Evolutionary conservation across 768 basidiomycete genomes (phyloP), one percentile per base, ranked within the genome.

Genomic region (Russula lepida): DNA sequence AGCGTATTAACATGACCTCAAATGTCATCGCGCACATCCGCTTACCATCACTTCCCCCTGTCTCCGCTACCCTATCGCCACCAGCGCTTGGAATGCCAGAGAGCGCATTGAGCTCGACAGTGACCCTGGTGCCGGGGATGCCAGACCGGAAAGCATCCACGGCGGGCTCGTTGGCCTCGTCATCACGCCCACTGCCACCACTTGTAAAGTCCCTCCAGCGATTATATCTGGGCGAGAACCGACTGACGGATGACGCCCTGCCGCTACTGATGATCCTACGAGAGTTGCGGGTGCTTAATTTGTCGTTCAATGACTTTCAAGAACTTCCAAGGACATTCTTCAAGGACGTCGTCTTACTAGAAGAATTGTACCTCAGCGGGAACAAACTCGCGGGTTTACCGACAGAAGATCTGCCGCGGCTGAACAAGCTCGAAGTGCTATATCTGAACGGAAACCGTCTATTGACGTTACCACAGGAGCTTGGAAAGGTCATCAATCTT

Each of bases 371-470:
- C 70, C 78, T 98, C 3, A 92, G 91, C 66, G 95, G 95, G n/a
- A 98, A 98, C 76, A 89, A 90, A 72, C 75, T 99, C 67, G 88
- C 90, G 8, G 88, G 83, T 63, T 77, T 98, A 32, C 95, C 95
- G 5, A 86, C 88, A 12, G 95, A 98, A 71, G 92, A 97, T 69
- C 72, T 99, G 47, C 84, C 85, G 50, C 77, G 79, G 62, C 73
- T 97, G 66, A 82, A 77, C 56, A 80, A 78, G 62, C 73, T 99
- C 53, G 77, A 81, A 43, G 81, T 89, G 44, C 74, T 99, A 15
- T 97, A 89, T 72, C 71, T 98, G 67, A 98, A 98, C 66, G 95
- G 93, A 33, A 99, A 99, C 75, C 85, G 86, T 71, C 75, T 99
- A 37, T 89, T 93, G 74, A 95, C 92, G 9, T 74, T 98, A 4